Evolutionary conservation across 148 eudicot genomes (phyloP), one percentile per base, ranked within the genome.

Genomic region (Gaultheria prostrata): DNA sequence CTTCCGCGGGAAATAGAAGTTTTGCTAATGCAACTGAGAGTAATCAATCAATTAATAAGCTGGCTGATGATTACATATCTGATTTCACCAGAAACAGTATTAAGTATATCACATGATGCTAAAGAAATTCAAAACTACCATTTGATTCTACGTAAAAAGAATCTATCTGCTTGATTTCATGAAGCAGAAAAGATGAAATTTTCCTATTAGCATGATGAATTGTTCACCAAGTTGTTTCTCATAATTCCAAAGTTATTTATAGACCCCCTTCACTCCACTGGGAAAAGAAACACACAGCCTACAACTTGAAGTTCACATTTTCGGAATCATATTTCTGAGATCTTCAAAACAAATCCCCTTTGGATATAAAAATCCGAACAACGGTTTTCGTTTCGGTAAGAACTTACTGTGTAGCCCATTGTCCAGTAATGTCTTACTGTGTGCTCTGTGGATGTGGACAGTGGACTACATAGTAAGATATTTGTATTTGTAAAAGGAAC

Each of bases 1-100:
- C 98, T 87, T 95, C 95, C 94, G 82, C 89, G 48, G 98, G 98
- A 80, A 93, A 95, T 24, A 94, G 92, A 54, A 93, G 87, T 79
- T 87, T 91, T 26, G 98, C 98, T 87, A 94, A 81, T 45, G 93
- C 96, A 87, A 93, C 98, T 94, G 94, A 78, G 15, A 88, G 87
- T 21, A 33, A n/a, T 43, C 48, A 82, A 51, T 63, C 53, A 77
- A 54, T 54, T 4, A 24, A 30, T 13, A 51, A 57, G 69, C 39
- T 28, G 9, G 74, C 39, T 35, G 39, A 35, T 0, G 4, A 35
- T 35, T 35, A 35, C 6, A 0, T 39, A 39, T 39, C 43, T 9
- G 4, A 43, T 33, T 71, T 32, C 33, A 15, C 46, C 70, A 63
- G 10, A 26, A 26, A 8, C 30, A 63, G 12, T 9, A 35, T 35